Evolutionary conservation across 1,284 basidiomycete genomes (phyloP), one percentile per base, ranked within the genome.

Genomic region (Irpex sp.): DNA sequence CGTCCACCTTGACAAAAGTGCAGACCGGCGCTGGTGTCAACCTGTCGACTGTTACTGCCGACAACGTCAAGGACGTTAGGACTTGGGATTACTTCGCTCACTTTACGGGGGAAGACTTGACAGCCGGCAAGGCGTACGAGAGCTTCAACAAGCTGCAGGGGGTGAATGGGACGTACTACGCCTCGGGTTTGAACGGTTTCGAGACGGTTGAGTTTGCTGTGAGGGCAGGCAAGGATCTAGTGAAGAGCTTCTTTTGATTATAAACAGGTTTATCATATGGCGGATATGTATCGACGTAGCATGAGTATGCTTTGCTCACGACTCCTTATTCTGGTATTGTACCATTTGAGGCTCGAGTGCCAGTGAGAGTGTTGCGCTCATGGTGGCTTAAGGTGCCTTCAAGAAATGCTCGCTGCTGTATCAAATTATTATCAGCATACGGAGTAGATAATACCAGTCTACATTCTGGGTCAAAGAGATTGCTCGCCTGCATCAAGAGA

Each of bases 11-110:
- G 7, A n/a, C 59, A 5, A 36, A 17, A 31, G 49, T 61, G 17
- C 36, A 61, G n/a, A 35, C 9, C 11, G 26, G 59, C 26, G 8
- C 6, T 21, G 31, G 19, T 21, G 5, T 26, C 3, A 26, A 26
- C 17, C 21, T 35, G 15, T 53, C 59, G 11, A 21, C 6, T 13
- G 11, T 58, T 61, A 15, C 36, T 47, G 11, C 11, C 2, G 33
- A 46, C 6, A 26, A 57, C 53, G 59, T 61, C 7, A 54, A 37
- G 35, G 50, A 13, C 3, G 7, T 61, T 15, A 17, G 26, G 59
- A 56, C 35, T 26, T 37, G 31, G 49, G 59, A 61, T 47, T 61
- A 61, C 46, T 61, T 61, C 37, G 31, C 59, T 17, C 59, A 55
- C 17, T 61, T 55, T 43, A 26, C 9, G n/a, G 15, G 21, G 9